phyloP scores from a whole-genome alignment of 441 rosid species.

The Aleurites moluccanus region DNA sequence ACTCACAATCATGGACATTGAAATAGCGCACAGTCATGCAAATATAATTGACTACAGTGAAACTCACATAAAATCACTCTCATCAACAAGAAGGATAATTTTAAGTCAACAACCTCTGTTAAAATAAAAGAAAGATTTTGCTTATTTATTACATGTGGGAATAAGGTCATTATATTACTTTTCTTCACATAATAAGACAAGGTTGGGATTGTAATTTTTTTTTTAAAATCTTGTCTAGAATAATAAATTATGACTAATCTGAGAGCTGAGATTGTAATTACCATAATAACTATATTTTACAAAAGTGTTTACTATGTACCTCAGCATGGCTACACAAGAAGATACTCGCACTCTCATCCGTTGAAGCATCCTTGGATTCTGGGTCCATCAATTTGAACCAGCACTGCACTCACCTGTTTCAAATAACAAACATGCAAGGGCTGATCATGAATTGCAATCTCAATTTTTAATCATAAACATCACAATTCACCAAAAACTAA shows the following conservation, averaged over 20 bases:
- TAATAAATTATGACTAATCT: neutral
- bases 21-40: neutral
- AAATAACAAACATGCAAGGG: neutral
- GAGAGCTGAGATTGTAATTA: neutral
- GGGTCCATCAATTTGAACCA: neutral
- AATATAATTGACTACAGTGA: neutral
- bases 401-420: neutral
- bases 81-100: neutral
- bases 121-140: neutral
- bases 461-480: neutral
- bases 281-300: neutral
- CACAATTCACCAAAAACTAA: neutral
- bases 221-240: neutral
- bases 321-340: constrained; percentile 2
- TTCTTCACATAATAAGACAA: neutral
- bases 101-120: neutral
- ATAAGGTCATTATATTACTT: neutral
- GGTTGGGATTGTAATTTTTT: neutral
- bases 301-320: neutral
- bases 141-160: neutral
- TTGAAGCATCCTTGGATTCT: neutral
- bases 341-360: neutral
- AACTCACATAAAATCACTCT: neutral
- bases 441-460: neutral
- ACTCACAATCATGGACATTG: neutral